Conservation (phyloP, 257 asterid genomes). For the Solanum pennellii region DNA sequence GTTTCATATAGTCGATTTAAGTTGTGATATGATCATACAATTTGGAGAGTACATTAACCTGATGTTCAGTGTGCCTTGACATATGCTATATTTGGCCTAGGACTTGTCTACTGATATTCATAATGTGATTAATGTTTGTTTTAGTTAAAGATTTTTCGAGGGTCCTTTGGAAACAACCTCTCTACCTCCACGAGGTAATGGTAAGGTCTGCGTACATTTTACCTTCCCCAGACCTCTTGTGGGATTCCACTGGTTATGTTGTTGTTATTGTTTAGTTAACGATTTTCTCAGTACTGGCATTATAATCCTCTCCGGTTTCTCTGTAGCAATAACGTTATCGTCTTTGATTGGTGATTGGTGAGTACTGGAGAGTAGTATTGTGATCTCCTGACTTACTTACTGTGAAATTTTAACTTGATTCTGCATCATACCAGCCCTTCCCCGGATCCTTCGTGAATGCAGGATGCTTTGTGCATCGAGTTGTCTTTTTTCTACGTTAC, state of each 20-base stretch:
- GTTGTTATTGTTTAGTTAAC: not conserved
- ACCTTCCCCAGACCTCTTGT: not conserved
- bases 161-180: not conserved
- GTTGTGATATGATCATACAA: not conserved
- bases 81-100: not conserved
- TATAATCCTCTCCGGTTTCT: not conserved
- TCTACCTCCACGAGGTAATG: not conserved
- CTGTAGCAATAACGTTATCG: not conserved
- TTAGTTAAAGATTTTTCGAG: not conserved
- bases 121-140: not conserved
- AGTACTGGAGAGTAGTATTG: not conserved
- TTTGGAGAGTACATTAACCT: not conserved
- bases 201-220: no score
- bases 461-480: not conserved
- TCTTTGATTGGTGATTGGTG: not conserved
- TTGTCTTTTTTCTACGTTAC: no score
- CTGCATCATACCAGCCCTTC: no score
- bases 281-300: not conserved
- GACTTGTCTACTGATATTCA: not conserved
- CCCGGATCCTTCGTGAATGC: not conserved
- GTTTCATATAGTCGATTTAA: not conserved
- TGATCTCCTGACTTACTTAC: not conserved
- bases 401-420: not conserved
- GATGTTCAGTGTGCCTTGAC: not conserved
- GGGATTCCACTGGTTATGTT: no score